A percentile compares a stretch with the other conserved stretches of the same genome.
Conservation (phyloP, 1,284 basidiomycete genomes). For the Trametes polyzona region DNA sequence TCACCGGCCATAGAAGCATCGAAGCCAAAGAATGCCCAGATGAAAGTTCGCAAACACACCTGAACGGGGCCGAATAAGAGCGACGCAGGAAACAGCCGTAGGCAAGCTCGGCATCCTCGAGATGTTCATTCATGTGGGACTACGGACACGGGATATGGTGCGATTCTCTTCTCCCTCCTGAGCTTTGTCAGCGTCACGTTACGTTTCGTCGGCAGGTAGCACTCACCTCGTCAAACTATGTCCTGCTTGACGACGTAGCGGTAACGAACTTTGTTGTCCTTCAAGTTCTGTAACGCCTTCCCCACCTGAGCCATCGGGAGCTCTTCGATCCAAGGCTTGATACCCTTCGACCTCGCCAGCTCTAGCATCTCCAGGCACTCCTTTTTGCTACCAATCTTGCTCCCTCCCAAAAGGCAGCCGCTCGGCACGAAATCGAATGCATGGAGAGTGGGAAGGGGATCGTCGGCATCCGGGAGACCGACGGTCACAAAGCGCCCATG, state of each 20-base stretch:
- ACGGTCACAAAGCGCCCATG: conserved; percentile 59
- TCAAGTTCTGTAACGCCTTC: conserved; percentile 56
- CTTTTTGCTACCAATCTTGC: conserved; percentile 65
- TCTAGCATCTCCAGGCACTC: conserved; percentile 65
- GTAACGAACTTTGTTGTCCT: conserved; percentile 57
- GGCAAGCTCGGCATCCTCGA: no score
- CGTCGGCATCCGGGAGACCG: conserved; percentile 49
- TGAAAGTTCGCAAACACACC: no score
- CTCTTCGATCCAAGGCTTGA: conserved; percentile 56
- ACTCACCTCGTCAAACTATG: conserved; percentile 12
- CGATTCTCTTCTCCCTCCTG: no score
- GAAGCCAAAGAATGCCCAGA: no score
- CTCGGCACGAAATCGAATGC: conserved; percentile 43
- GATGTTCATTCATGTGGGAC: no score
- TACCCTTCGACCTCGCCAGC: conserved; percentile 57
- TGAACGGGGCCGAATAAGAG: no score
- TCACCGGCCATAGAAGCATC: no score
- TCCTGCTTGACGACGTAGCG: conserved; percentile 52
- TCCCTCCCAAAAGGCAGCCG: conserved; percentile 45
- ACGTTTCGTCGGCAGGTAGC: background rate
- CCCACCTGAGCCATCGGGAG: conserved; percentile 61
- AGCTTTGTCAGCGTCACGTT: background rate
- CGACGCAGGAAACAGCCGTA: no score
- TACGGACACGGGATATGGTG: no score
- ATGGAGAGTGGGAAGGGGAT: conserved; percentile 43